Evolutionary conservation across 345 rosid species (phyloP).

Genomic region (Rhodomyrtus tomentosa): DNA sequence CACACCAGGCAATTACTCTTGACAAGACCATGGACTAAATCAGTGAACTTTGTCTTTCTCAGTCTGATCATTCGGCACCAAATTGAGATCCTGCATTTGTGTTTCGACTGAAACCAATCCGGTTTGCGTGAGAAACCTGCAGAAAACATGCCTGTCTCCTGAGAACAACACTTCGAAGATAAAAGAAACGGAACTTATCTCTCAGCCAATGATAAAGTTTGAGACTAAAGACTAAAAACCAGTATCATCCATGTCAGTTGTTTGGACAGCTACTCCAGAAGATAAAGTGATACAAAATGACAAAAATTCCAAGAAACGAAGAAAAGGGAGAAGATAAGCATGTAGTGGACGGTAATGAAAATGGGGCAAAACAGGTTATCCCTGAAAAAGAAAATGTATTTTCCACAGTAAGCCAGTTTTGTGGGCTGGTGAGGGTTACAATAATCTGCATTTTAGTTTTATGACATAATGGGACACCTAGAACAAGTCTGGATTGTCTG

Average conservation of each 20-base stretch:
- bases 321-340: neutral
- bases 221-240: neutral
- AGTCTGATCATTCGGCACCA: constrained; percentile 33
- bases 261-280: neutral
- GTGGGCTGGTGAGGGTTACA: neutral
- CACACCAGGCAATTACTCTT: neutral
- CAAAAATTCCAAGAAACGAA: neutral
- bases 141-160: neutral
- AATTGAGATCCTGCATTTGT: constrained; percentile 71
- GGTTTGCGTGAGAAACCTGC: constrained; percentile 83
- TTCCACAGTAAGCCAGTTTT: neutral
- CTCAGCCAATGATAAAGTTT: neutral
- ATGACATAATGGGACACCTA: neutral
- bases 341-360: neutral
- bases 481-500: neutral
- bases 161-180: neutral
- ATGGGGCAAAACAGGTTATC: neutral
- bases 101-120: constrained; percentile 71
- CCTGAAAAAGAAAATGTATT: neutral
- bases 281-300: neutral
- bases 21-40: neutral
- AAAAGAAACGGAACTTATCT: neutral
- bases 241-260: neutral
- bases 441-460: neutral
- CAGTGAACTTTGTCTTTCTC: neutral